Conservation (phyloP, 441 rosid species). For the Bocquillonia castaneifolia region DNA sequence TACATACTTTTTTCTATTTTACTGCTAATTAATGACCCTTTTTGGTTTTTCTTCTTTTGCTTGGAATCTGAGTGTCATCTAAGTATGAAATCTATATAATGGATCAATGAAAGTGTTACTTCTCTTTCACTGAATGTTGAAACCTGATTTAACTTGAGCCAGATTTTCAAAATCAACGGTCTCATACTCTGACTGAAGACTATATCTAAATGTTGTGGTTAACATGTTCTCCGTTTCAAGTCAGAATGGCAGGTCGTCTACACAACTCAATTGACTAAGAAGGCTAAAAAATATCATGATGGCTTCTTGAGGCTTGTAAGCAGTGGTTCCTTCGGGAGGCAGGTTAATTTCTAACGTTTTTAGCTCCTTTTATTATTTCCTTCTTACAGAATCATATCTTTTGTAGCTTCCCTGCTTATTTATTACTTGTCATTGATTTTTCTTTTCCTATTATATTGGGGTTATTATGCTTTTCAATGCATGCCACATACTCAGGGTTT, state of each 20-base stretch:
- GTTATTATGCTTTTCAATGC: too few relatives aligned
- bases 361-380: slow-evolving; percentile 7
- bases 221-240: slow-evolving; percentile 10
- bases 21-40: too few relatives aligned
- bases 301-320: slow-evolving; percentile 37
- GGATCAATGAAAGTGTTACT: too few relatives aligned
- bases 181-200: neutral
- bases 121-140: too few relatives aligned
- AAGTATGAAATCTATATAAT: too few relatives aligned
- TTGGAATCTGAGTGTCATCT: too few relatives aligned
- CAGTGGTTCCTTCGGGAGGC: slow-evolving; percentile 37
- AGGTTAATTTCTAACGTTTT: slow-evolving; percentile 30
- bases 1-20: neutral
- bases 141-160: too few relatives aligned
- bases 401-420: neutral
- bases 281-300: slow-evolving; percentile 57
- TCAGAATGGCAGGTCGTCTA: slow-evolving; percentile 52
- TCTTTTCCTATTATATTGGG: neutral
- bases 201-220: neutral
- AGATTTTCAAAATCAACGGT: neutral
- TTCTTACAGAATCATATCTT: slow-evolving; percentile 12
- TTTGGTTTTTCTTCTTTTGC: too few relatives aligned
- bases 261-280: slow-evolving; percentile 48
- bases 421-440: neutral
- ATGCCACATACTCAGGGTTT: neutral